Conservation (phyloP, 1,284 basidiomycete species). For the Pseudozyma pruni region DNA sequence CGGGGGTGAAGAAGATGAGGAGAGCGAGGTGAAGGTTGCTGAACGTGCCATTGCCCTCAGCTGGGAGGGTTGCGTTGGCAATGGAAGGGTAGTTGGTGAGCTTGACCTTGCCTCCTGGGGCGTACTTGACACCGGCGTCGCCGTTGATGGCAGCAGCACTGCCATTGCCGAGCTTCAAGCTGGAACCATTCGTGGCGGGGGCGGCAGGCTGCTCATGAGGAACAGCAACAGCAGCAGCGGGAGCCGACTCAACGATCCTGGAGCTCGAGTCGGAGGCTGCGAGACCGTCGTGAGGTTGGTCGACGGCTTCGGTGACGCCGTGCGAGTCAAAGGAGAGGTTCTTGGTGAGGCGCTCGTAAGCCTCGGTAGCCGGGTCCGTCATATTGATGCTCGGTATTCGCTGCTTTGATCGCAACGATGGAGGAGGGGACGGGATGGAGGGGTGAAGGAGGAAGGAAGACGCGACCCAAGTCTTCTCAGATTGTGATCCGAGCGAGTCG, state of each 20-base stretch:
- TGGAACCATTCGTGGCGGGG: constrained; percentile 12
- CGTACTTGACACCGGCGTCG: constrained; percentile 33
- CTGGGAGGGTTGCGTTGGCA: constrained; percentile 64
- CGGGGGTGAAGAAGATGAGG: constrained; percentile 69
- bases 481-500: not conserved
- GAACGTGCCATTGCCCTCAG: constrained; percentile 68
- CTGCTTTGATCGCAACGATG: constrained; percentile 15
- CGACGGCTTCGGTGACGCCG: constrained; percentile 39
- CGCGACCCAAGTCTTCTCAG: not conserved
- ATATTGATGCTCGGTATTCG: constrained; percentile 65
- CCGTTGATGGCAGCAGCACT: constrained; percentile 2
- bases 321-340: constrained; percentile 46
- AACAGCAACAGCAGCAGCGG: constrained; percentile 17
- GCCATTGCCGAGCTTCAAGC: constrained; percentile 31
- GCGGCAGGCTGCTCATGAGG: constrained; percentile 14
- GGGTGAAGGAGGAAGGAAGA: not conserved
- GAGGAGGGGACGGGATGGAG: not conserved
- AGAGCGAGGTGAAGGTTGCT: constrained; percentile 76
- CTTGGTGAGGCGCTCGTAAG: constrained; percentile 70
- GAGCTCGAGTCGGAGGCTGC: constrained; percentile 15
- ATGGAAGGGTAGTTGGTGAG: constrained; percentile 65
- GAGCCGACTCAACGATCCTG: constrained; percentile 15
- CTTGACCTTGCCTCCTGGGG: constrained; percentile 66
- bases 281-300: constrained; percentile 28
- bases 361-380: constrained; percentile 72